Conservation (phyloP, 2,329 filamentous ascomycete species). For the Sclerotinia trifoliorum region DNA sequence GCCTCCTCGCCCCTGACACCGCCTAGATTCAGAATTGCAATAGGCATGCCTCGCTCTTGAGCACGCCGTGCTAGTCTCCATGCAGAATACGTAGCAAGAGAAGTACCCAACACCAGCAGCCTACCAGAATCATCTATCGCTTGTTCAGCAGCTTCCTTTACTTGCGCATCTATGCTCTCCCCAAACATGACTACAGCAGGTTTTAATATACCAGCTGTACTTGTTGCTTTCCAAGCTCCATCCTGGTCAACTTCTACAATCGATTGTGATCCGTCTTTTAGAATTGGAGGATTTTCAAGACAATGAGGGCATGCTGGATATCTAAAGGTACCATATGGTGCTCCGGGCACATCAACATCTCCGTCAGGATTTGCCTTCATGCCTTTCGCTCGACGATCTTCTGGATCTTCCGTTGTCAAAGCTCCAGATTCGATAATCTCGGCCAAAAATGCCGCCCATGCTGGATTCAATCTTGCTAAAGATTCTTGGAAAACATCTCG, state of each 20-base stretch:
- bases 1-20: constrained; percentile 76
- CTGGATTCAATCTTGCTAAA: constrained; percentile 76
- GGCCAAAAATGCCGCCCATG: constrained; percentile 75
- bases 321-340: constrained; percentile 84
- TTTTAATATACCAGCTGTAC: constrained; percentile 79
- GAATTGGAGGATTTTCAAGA: constrained; percentile 58
- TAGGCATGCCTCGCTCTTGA: constrained; percentile 76
- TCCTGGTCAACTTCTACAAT: constrained; percentile 71
- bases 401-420: constrained; percentile 72
- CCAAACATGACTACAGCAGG: constrained; percentile 97
- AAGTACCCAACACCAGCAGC: constrained; percentile 81
- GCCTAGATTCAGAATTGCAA: constrained; percentile 86
- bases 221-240: constrained; percentile 69
- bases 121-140: constrained; percentile 74
- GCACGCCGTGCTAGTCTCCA: constrained; percentile 86
- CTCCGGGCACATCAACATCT: constrained; percentile 84
- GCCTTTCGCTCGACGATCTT: constrained; percentile 64
- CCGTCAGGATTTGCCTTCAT: constrained; percentile 90
- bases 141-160: constrained; percentile 75
- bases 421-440: constrained; percentile 73
- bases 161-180: constrained; percentile 69
- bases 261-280: constrained; percentile 54
- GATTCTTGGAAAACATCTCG: constrained; percentile 73
- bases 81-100: constrained; percentile 90
- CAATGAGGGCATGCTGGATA: constrained; percentile 89